Percentiles rank a stretch among this genome's conserved stretches.
Conservation (phyloP, 805 yeast species). For the Candida mattraensis region DNA sequence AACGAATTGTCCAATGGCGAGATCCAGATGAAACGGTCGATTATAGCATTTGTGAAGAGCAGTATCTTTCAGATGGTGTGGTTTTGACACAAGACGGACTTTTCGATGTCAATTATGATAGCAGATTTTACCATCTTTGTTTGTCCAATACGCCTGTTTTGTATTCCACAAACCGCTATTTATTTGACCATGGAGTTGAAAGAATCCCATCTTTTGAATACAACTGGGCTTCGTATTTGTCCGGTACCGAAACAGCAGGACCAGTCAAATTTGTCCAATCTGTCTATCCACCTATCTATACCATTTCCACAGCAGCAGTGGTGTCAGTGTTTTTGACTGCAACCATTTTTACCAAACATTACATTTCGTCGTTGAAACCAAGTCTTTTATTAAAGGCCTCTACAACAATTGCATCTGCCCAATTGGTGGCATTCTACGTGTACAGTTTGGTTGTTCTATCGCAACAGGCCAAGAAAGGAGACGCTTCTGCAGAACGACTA, state of each 20-base stretch:
- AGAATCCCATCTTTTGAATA: conserved; percentile 43
- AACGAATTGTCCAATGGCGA: conserved; percentile 32
- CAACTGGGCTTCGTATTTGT: conserved; percentile 51
- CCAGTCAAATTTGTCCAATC: conserved; percentile 42
- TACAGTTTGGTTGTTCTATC: conserved; percentile 47
- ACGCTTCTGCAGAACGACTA: conserved; percentile 43
- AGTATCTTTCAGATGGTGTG: conserved; percentile 35
- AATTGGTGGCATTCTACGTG: conserved; percentile 50
- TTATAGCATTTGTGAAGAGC: conserved; percentile 34
- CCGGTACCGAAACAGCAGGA: conserved; percentile 37
- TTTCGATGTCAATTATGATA: conserved; percentile 1
- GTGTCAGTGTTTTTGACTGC: conserved; percentile 63
- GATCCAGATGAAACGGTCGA: conserved; percentile 24
- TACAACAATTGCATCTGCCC: conserved; percentile 52
- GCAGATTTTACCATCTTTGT: conserved; percentile 19
- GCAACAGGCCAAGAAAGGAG: conserved; percentile 46
- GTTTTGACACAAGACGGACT: conserved; percentile 17
- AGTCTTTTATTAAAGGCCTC: conserved; percentile 50
- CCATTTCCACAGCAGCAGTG: conserved; percentile 63
- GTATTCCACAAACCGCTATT: conserved; percentile 18
- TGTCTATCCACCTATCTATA: conserved; percentile 60
- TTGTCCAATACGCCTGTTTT: conserved; percentile 21
- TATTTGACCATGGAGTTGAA: conserved; percentile 19
- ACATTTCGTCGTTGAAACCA: conserved; percentile 52
- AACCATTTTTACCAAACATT: conserved; percentile 60